Evolutionary conservation across 306 rosid genomes (phyloP).

Genomic region (Quercus alba): DNA sequence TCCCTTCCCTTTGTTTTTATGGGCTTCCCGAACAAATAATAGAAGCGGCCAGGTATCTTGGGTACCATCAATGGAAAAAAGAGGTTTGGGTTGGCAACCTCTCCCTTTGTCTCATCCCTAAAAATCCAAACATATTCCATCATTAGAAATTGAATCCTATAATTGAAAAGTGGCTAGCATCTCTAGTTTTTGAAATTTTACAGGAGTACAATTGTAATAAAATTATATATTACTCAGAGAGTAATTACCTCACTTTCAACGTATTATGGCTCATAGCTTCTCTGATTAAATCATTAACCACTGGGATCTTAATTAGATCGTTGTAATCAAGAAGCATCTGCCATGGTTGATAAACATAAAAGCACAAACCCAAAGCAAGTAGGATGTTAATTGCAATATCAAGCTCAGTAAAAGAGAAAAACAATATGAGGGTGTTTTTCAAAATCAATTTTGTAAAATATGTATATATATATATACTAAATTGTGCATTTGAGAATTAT

Average conservation of each 20-base stretch:
- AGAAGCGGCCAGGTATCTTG: conserved; percentile 79
- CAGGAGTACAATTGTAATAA: not conserved
- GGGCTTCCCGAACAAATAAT: conserved; percentile 84
- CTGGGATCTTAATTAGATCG: conserved; percentile 66
- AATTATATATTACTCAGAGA: not conserved
- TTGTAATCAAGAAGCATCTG: conserved; percentile 72
- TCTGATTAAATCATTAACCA: conserved; percentile 37
- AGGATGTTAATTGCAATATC: not conserved
- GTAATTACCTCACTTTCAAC: conserved; percentile 49
- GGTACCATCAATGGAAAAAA: conserved; percentile 48
- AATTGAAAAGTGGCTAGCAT: too few relatives aligned
- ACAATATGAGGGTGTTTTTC: not conserved
- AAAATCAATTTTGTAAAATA: not conserved
- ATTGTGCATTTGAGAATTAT: not conserved
- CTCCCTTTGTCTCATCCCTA: conserved; percentile 54
- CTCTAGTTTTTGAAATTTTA: not conserved
- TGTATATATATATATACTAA: too few relatives aligned
- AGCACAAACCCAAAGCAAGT: conserved; percentile 25
- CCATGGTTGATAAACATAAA: conserved; percentile 25
- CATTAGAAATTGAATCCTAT: not conserved
- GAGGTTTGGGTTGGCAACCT: conserved; percentile 42
- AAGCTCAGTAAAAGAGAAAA: conserved; percentile 11
- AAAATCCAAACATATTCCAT: not conserved
- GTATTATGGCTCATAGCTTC: conserved; percentile 8
- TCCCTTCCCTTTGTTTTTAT: conserved; percentile 69